A percentile compares a stretch with the other conserved stretches of the same genome.
Conservation (phyloP, 192 early-diverging fungal genomes). For the Rhizophagus clarus region DNA sequence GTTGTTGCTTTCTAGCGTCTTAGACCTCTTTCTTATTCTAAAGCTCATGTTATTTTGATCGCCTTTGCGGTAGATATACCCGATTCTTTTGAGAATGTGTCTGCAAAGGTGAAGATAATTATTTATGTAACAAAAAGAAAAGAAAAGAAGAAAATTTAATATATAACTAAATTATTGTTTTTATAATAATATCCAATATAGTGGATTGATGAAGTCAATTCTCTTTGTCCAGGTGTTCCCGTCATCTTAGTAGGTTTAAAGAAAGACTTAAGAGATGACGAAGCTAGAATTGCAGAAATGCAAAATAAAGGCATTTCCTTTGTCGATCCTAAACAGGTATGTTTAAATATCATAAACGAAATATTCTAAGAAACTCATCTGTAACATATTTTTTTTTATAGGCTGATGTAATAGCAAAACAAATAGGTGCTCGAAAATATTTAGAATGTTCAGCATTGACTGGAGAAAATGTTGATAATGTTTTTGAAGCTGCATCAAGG, state of each 20-base stretch:
- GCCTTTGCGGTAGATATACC: conserved; percentile 87
- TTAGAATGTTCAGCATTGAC: conserved; percentile 84
- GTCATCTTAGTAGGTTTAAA: conserved; percentile 89
- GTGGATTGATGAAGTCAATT: conserved; percentile 88
- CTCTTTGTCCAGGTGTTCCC: conserved; percentile 81
- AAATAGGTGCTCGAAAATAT: conserved; percentile 78
- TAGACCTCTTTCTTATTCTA: conserved; percentile 91
- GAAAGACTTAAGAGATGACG: conserved; percentile 84
- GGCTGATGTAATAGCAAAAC: conserved; percentile 64
- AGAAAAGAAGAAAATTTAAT: background rate
- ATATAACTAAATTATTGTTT: background rate
- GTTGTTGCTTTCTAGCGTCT: conserved; percentile 64
- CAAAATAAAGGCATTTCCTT: conserved; percentile 67
- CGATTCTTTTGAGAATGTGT: conserved; percentile 82
- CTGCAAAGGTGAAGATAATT: conserved; percentile 53
- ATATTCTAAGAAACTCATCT: background rate
- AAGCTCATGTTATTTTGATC: conserved; percentile 92
- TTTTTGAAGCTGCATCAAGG: conserved; percentile 53
- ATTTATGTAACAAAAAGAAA: no score
- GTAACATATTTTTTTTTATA: conserved; percentile 33
- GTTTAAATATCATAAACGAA: background rate
- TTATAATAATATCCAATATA: conserved; percentile 30
- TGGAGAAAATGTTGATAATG: conserved; percentile 66
- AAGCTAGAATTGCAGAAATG: conserved; percentile 65
- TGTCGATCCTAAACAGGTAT: conserved; percentile 71